Percentiles rank a stretch among this genome's conserved stretches.
Evolutionary conservation across 2,329 filamentous ascomycete genomes (phyloP).

Genomic region (Emergomyces africanus): DNA sequence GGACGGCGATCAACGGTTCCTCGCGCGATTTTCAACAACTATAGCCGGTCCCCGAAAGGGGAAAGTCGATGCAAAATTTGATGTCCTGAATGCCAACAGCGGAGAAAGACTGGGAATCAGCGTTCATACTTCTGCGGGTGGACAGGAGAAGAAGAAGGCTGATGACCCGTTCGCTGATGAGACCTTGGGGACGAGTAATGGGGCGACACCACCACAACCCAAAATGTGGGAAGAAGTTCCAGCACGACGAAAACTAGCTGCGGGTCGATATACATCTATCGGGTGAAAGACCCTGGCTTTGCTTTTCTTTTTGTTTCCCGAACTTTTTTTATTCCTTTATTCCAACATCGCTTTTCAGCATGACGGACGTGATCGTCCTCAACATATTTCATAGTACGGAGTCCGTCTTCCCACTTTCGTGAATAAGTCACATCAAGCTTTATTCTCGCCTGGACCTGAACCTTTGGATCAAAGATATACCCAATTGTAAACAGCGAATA

Average conservation of each 20-base stretch:
- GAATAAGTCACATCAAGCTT: neutral
- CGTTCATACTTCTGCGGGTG: constrained; percentile 9
- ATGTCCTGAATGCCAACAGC: constrained; percentile 44
- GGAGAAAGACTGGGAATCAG: constrained; percentile 56
- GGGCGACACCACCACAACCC: constrained; percentile 14
- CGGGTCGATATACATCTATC: constrained; percentile 58
- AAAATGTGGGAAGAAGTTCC: constrained; percentile 55
- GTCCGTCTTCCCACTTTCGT: neutral
- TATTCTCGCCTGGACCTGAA: neutral
- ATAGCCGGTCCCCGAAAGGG: constrained; percentile 58
- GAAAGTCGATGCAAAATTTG: constrained; percentile 72
- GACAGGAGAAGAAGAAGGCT: constrained; percentile 18
- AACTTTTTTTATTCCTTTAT: neutral
- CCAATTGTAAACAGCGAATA: neutral
- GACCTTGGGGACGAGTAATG: constrained; percentile 4
- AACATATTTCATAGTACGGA: neutral
- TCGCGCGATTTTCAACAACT: constrained; percentile 70
- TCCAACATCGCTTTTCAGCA: neutral
- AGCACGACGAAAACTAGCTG: constrained; percentile 53
- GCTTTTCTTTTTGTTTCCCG: neutral
- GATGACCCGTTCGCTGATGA: constrained; percentile 39
- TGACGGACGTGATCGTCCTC: neutral
- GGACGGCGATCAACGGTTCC: constrained; percentile 54
- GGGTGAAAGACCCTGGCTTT: neutral
- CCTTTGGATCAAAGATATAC: neutral